A percentile compares a stretch with the other conserved stretches of the same genome.
These are phyloP conservation scores for Mycosphaerella sp. DNA, from an alignment of 2,329 filamentous ascomycete genomes.

Conservation along the genomic window DNA sequence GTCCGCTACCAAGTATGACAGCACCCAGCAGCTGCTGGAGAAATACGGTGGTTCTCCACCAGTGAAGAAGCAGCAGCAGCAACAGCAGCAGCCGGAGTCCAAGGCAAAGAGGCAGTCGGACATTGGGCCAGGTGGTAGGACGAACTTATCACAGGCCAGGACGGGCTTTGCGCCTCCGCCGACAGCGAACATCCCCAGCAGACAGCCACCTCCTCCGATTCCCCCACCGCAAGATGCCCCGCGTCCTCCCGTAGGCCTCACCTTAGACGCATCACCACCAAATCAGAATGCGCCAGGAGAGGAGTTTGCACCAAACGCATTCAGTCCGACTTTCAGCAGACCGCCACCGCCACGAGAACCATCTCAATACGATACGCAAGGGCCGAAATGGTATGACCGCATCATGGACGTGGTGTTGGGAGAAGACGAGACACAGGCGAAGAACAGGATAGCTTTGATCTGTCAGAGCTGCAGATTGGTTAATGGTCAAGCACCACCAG, in stretches of 20 bases:
- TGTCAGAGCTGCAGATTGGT: slow-evolving; percentile 77
- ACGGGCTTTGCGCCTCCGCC: slow-evolving; percentile 56
- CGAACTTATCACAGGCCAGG: slow-evolving; percentile 39
- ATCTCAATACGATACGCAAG: slow-evolving; percentile 25
- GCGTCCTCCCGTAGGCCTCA: slow-evolving; percentile 6
- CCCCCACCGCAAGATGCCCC: slow-evolving; percentile 9
- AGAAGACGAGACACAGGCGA: slow-evolving; percentile 87
- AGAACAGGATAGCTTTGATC: slow-evolving; percentile 83
- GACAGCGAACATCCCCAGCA: slow-evolving; percentile 56
- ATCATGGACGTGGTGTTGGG: slow-evolving; percentile 87
- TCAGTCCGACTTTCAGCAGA: slow-evolving; percentile 48
- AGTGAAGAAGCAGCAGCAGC: slow-evolving; percentile 19
- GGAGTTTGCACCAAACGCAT: slow-evolving; percentile 71
- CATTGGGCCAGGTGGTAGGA: slow-evolving; percentile 12
- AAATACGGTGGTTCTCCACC: slow-evolving; percentile 73
- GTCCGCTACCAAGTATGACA: slow-evolving; percentile 90
- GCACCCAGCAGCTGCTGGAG: slow-evolving; percentile 83
- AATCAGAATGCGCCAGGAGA: slow-evolving; percentile 36
- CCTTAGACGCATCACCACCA: slow-evolving; percentile 13
- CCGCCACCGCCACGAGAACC: slow-evolving; percentile 20
- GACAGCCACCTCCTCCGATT: slow-evolving; percentile 20
- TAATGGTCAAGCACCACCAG: slow-evolving; percentile 92
- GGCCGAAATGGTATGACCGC: slow-evolving; percentile 80
- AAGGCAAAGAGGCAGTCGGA: slow-evolving; percentile 25
- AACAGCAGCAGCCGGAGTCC: slow-evolving; percentile 34